Evolutionary conservation across 2,329 filamentous ascomycete species (phyloP).

Genomic region (Pseudodiploospora longispora): DNA sequence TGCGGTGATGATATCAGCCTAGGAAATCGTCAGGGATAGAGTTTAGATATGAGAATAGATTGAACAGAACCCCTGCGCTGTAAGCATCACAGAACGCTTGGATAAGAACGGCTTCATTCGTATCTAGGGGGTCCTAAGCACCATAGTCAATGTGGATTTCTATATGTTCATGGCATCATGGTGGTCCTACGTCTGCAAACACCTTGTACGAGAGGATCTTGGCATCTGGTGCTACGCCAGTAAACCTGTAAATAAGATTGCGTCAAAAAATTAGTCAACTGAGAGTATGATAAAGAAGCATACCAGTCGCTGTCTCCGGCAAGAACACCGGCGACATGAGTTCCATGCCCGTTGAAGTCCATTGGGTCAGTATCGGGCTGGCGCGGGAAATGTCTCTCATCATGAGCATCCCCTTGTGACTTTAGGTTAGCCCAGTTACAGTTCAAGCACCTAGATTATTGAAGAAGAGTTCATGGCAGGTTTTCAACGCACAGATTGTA

Average conservation of each 20-base stretch:
- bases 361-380: conserved; percentile 21
- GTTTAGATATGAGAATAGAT: neutral
- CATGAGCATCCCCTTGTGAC: conserved; percentile 19
- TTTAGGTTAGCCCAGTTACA: no score
- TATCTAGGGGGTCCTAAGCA: conserved; percentile 19
- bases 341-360: conserved; percentile 15
- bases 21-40: neutral
- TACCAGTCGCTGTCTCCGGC: conserved; percentile 33
- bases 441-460: no score
- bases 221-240: conserved; percentile 37
- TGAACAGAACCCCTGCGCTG: conserved; percentile 20
- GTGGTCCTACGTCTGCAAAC: conserved; percentile 25
- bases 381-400: conserved; percentile 22
- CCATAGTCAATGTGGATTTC: neutral
- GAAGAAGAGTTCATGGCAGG: no score
- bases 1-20: conserved; percentile 37
- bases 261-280: no score
- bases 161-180: no score
- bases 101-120: conserved; percentile 26
- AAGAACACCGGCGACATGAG: conserved; percentile 37
- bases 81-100: conserved; percentile 29
- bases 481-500: conserved; percentile 18
- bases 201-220: conserved; percentile 36
- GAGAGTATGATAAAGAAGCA: neutral
- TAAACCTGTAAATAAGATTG: conserved; percentile 21